Evolutionary conservation across 129 eudicot genomes (phyloP).

Genomic region (Artemisia annua): DNA sequence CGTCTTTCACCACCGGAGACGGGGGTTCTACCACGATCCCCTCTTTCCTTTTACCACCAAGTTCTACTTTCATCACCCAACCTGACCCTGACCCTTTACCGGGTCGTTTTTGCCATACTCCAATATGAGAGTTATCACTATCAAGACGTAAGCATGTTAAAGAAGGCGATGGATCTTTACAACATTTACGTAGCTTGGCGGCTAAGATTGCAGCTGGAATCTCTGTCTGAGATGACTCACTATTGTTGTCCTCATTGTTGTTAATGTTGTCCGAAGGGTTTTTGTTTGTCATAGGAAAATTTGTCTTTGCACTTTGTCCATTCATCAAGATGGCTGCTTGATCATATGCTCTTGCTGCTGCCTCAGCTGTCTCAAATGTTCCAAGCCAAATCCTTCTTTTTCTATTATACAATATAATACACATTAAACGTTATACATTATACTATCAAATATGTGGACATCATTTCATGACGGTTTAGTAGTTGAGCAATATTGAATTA

Average conservation of each 20-base stretch:
- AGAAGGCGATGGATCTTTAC: constrained; percentile 68
- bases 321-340: constrained; percentile 72
- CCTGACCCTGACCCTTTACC: constrained; percentile 56
- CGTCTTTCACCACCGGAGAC: constrained; percentile 15
- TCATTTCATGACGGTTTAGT: no score
- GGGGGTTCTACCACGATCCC: constrained; percentile 10
- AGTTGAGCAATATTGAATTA: no score
- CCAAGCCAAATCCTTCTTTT: constrained; percentile 85
- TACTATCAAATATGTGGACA: no score
- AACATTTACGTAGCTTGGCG: constrained; percentile 64
- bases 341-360: constrained; percentile 78
- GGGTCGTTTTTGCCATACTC: constrained; percentile 84
- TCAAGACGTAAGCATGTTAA: constrained; percentile 74
- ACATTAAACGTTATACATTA: neutral
- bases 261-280: neutral
- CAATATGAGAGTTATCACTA: constrained; percentile 63
- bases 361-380: constrained; percentile 81
- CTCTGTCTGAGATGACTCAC: constrained; percentile 18
- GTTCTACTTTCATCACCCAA: constrained; percentile 74
- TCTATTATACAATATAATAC: constrained; percentile 27
- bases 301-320: constrained; percentile 74
- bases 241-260: neutral
- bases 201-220: constrained; percentile 46
- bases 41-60: constrained; percentile 41
- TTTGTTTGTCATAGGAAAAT: constrained; percentile 48